Conservation (phyloP, 73 alveolate species). For the Paramecium biaurelia region DNA sequence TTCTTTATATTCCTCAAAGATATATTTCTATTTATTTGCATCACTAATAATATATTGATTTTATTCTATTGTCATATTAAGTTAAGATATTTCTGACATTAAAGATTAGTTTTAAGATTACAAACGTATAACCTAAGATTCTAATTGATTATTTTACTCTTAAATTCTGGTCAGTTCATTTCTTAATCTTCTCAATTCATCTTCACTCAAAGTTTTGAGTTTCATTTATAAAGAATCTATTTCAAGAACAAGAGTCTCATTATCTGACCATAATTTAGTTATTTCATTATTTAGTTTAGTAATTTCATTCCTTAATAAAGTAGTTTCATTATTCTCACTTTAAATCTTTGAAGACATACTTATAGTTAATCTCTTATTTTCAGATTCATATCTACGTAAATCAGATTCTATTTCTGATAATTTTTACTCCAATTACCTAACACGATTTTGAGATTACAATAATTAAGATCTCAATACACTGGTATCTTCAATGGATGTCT, state of each 20-base stretch:
- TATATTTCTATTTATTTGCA: not conserved
- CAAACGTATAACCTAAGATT: not conserved
- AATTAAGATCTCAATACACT: not conserved
- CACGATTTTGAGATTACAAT: not conserved
- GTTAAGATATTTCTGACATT: not conserved
- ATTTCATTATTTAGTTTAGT: not conserved
- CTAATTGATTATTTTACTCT: not conserved
- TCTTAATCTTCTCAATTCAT: not conserved
- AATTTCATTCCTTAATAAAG: not conserved
- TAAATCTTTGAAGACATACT: not conserved
- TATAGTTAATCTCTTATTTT: not conserved
- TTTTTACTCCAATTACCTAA: not conserved
- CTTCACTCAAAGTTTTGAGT: not conserved
- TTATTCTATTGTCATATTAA: not conserved
- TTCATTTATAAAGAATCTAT: not conserved
- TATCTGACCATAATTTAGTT: not conserved
- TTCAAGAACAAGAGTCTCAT: not conserved
- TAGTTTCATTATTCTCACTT: not conserved
- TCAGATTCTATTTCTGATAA: not conserved
- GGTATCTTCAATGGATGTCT: not conserved
- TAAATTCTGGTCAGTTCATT: not conserved
- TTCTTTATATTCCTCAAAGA: conserved; percentile 7
- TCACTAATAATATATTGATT: not conserved
- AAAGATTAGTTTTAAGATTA: not conserved
- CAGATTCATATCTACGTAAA: not conserved